Evolutionary conservation across 2,329 filamentous ascomycete genomes (phyloP).

Genomic region (Aureobasidium vineae): DNA sequence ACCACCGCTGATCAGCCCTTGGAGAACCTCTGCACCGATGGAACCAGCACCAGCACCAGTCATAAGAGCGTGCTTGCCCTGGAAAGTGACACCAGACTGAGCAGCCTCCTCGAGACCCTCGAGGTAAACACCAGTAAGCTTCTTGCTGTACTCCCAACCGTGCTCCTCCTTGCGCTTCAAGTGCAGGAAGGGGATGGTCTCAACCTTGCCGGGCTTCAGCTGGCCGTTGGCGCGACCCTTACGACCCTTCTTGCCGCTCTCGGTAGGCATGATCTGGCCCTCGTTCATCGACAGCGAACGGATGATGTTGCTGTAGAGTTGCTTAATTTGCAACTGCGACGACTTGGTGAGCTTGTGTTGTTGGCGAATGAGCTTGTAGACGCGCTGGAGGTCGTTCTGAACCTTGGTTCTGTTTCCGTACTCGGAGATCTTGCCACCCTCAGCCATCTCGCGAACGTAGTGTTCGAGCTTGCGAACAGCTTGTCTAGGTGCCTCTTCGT

Average conservation of each 20-base stretch:
- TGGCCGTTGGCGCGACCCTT: constrained; percentile 53
- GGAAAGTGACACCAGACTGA: constrained; percentile 81
- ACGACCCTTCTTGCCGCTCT: constrained; percentile 67
- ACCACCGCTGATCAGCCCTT: constrained; percentile 93
- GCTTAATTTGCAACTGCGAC: constrained; percentile 94
- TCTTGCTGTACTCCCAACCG: constrained; percentile 99
- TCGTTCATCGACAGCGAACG: constrained; percentile 97
- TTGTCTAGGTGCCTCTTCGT: constrained; percentile 79
- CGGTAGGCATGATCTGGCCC: constrained; percentile 89
- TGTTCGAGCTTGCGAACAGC: constrained; percentile 97
- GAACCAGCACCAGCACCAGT: constrained; percentile 97
- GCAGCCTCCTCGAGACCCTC: constrained; percentile 89
- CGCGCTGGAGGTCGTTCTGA: constrained; percentile 88
- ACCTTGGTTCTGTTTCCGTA: constrained; percentile 99
- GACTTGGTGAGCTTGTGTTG: constrained; percentile 98
- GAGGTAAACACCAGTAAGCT: constrained; percentile 88
- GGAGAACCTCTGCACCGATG: constrained; percentile 94
- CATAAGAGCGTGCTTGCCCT: constrained; percentile 96
- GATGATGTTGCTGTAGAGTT: constrained; percentile 88
- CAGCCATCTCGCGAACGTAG: constrained; percentile 97
- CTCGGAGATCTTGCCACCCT: constrained; percentile 96
- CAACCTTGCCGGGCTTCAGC: constrained; percentile 79
- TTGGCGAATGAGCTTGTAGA: constrained; percentile 98
- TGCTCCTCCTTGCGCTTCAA: constrained; percentile 90
- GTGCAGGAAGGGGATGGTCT: constrained; percentile 97